These are phyloP conservation scores for Candida taoyuanica DNA, from an alignment of 805 yeast species.

Conservation along the genomic window DNA sequence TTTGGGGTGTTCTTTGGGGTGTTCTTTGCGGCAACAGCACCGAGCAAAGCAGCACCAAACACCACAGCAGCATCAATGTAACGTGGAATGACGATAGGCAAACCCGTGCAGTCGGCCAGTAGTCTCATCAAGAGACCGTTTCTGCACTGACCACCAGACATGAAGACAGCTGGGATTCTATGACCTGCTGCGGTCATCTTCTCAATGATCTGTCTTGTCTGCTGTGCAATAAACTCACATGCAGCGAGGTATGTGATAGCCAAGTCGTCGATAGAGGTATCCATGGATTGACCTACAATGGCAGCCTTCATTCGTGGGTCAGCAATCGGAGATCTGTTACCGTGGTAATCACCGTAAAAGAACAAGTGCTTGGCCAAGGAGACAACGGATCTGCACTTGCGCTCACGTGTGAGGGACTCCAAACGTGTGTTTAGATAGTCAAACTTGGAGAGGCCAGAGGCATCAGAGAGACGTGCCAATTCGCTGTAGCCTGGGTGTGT, in stretches of 20 bases:
- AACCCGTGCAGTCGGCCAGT: conserved; percentile 87
- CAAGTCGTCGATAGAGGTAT: conserved; percentile 73
- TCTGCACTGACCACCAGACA: conserved; percentile 97
- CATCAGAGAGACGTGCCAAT: conserved; percentile 60
- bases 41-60: conserved; percentile 90
- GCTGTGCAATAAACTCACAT: conserved; percentile 96
- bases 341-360: conserved; percentile 95
- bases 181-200: conserved; percentile 82
- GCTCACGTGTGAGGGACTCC: conserved; percentile 56
- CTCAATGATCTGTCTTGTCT: conserved; percentile 91
- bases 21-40: conserved; percentile 87
- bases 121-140: conserved; percentile 85
- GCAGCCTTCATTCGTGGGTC: conserved; percentile 91
- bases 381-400: conserved; percentile 65
- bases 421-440: conserved; percentile 76
- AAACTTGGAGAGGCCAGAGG: conserved; percentile 67
- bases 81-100: conserved; percentile 88
- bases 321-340: conserved; percentile 96
- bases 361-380: conserved; percentile 79
- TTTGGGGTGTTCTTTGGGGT: conserved; percentile 38
- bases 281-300: conserved; percentile 91
- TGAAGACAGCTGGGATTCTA: conserved; percentile 64
- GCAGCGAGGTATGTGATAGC: conserved; percentile 89
- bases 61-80: conserved; percentile 97
- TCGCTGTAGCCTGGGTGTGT: conserved; percentile 87